Conservation (phyloP, 2,329 filamentous ascomycete species). For the Xylaria arbuscula region DNA sequence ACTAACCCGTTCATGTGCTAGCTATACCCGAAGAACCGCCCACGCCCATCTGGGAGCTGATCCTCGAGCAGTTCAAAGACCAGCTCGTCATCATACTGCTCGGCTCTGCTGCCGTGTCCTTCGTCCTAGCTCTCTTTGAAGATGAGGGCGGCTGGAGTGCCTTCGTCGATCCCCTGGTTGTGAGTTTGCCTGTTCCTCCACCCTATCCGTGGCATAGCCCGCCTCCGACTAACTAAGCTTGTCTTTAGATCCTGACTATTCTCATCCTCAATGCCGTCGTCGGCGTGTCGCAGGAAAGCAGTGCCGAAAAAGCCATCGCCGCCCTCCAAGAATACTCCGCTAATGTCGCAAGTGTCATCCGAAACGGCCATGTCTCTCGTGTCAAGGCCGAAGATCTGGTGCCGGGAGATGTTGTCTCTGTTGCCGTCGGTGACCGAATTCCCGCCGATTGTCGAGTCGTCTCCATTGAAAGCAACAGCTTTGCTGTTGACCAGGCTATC, state of each 20-base stretch:
- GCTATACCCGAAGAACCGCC: constrained; percentile 86
- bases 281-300: constrained; percentile 97
- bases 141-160: constrained; percentile 94
- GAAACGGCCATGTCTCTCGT: constrained; percentile 81
- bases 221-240: constrained; percentile 37
- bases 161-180: constrained; percentile 94
- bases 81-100: constrained; percentile 96
- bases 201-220: neutral
- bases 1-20: constrained; percentile 46
- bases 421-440: constrained; percentile 91
- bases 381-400: constrained; percentile 98
- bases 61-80: constrained; percentile 99
- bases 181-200: constrained; percentile 62
- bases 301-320: constrained; percentile 97
- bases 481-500: constrained; percentile 95
- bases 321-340: constrained; percentile 98
- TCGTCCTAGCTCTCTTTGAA: constrained; percentile 92
- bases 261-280: constrained; percentile 96
- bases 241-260: constrained; percentile 86
- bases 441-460: constrained; percentile 94
- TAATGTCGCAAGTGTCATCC: constrained; percentile 94
- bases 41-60: constrained; percentile 94
- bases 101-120: constrained; percentile 91
- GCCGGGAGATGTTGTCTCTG: constrained; percentile 89
- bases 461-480: constrained; percentile 95